Evolutionary conservation across 2,329 filamentous ascomycete species (phyloP), one percentile per base, ranked within the genome.

Genomic region (Penicillium sp.): DNA sequence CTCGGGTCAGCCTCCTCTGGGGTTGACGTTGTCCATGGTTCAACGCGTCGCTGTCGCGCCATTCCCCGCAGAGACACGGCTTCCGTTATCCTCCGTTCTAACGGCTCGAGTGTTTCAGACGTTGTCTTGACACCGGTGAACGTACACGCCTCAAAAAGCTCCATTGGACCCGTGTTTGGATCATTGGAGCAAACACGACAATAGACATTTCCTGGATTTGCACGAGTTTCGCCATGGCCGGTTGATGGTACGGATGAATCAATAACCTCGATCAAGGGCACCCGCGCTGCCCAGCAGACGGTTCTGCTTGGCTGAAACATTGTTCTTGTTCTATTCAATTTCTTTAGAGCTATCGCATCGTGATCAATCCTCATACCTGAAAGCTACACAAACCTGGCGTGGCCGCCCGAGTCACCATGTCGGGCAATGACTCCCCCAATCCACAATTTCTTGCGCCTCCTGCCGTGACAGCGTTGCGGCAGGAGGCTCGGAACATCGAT

Each of bases 251-350:
- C 68, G 62, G 65, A 68, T 69, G 67, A 70, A 66, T 69, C 56
- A 63, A 67, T 67, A 71, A 63, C 63, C 59, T 67, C 61, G 59
- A 50, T 45, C 47, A 63, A 68, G 69, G 70, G 69, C 68, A 65
- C 59, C 68, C 67, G 69, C 66, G 70, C 70, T 72, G 70, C 71
- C 66, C 62, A 62, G 71, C 70, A 72, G 70, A 71, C 66, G 68
- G 69, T 64, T 62, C 61, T 65, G 65, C 65, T 65, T 61, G 56
- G 61, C 56, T 57, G 16, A 19, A 35, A 48, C 37, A 18, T 35
- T 30, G 53, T 47, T 43, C 44, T 49, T 49, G 43, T 50, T 46
- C 53, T 35, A 31, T 53, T 54, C 38, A 49, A 41, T 31, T 30
- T 41, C 13, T 30, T 33, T 42, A 31, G 37, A 39, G 36, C 37